Conservation (phyloP, 768 basidiomycete genomes). For the Saitozyma podzolica region DNA sequence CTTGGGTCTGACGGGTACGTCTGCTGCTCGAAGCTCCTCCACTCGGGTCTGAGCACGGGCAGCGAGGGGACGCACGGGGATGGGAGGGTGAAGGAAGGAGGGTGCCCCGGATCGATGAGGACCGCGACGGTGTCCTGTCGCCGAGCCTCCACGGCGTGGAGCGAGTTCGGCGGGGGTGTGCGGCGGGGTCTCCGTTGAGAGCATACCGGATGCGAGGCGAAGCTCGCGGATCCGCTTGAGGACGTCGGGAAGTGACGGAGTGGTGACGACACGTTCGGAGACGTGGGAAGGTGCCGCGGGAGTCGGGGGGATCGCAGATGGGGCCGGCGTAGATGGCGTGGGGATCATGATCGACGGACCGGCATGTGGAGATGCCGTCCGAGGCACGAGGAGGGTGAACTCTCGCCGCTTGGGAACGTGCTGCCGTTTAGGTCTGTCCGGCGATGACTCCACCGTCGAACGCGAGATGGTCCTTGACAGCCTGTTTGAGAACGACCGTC, state of each 20-base stretch:
- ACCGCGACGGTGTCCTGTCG: slow-evolving; percentile 11
- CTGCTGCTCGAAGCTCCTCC: slow-evolving; percentile 19
- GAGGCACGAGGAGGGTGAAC: slow-evolving; percentile 45
- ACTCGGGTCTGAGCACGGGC: slow-evolving; percentile 23
- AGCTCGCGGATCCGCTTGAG: slow-evolving; percentile 33
- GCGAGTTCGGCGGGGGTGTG: slow-evolving; percentile 8
- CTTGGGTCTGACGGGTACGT: slow-evolving; percentile 35
- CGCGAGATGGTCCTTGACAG: slow-evolving; percentile 29
- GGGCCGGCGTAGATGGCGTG: too few species aligned
- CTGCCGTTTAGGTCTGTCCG: slow-evolving; percentile 34
- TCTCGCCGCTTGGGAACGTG: slow-evolving; percentile 35
- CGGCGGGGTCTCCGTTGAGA: slow-evolving; percentile 7
- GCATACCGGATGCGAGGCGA: slow-evolving; percentile 26
- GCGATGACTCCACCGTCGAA: slow-evolving; percentile 10
- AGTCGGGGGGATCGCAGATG: neutral
- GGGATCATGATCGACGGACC: too few species aligned
- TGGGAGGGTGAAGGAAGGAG: slow-evolving; percentile 23
- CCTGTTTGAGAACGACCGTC: slow-evolving; percentile 18
- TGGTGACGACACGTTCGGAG: slow-evolving; percentile 39
- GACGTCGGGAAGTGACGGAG: slow-evolving; percentile 37
- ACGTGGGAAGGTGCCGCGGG: neutral
- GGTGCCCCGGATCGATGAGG: slow-evolving; percentile 8
- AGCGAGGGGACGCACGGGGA: slow-evolving; percentile 11
- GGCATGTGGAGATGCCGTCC: neutral
- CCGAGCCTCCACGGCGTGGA: slow-evolving; percentile 21